Evolutionary conservation across 768 basidiomycete species (phyloP), one percentile per base, ranked within the genome.

Genomic region (Neoboletus subvelutipes): DNA sequence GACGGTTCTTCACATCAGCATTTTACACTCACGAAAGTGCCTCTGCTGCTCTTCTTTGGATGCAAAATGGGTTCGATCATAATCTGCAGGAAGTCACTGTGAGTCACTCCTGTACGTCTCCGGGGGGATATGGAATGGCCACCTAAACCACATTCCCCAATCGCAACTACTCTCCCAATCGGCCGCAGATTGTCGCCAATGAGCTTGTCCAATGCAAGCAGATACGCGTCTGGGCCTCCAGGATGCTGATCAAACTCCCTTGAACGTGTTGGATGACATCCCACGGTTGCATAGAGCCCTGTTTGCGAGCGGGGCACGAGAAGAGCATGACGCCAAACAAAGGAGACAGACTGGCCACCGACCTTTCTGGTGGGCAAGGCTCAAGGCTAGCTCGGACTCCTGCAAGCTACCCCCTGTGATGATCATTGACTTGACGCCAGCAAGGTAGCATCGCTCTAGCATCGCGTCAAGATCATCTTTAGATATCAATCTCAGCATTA

Each of bases 131-230:
- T 2, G 12, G n/a, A 36, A 50, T 41, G 53, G 34, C 41, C 59
- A 88, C 88, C 90, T 50, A 92, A 71, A 22, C 91, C 91, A 61
- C 90, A 89, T 71, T 93, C 91, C 22, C 91, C 91, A 17, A 92
- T 73, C 1, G 88, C 87, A 22, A 89, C 84, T 11, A 82, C 83
- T 54, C 86, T 77, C 22, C 85, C 87, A 46, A 67, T 72, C 0
- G 85, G 82, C 28, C 75, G 73, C 11, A 81, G 63, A 66, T 84
- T 79, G 24, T 71, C 64, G 26, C 67, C 68, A 20, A 90, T 78
- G 4, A 92, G 65, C 26, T 74, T 67, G 56, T 85, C 83, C 31
- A 93, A 73, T 18, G 78, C 83, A 10, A 72, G 58, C 12, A 92
- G 69, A 66, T 92, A 93, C 3, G 75, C 83, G 1, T 81, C 78